Conservation (phyloP, 2,329 filamentous ascomycete genomes). For the Microcera coccophila region DNA sequence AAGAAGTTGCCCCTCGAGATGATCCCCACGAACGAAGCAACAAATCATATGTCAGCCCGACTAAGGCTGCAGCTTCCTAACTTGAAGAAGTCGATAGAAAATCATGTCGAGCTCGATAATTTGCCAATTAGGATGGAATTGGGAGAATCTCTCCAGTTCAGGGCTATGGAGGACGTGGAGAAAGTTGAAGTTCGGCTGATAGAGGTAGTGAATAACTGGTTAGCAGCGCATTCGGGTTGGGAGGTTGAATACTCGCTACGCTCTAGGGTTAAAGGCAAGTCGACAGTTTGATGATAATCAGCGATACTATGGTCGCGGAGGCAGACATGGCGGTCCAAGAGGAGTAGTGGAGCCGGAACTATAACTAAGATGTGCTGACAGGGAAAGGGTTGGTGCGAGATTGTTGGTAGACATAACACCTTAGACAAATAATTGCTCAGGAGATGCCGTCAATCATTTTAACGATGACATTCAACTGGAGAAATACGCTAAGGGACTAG, state of each 20-base stretch:
- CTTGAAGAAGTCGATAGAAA: slow-evolving; percentile 9
- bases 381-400: too few species aligned
- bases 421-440: too few species aligned
- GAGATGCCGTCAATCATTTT: too few species aligned
- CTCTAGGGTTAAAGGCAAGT: slow-evolving; percentile 27
- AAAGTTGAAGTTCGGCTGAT: slow-evolving; percentile 20
- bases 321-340: too few species aligned
- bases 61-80: slow-evolving; percentile 4
- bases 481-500: too few species aligned
- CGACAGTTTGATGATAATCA: slow-evolving; percentile 10
- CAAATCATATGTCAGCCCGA: slow-evolving; percentile 12
- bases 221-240: slow-evolving; percentile 2
- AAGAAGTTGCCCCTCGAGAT: slow-evolving; percentile 25
- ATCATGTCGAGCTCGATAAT: slow-evolving; percentile 8
- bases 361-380: too few species aligned
- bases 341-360: too few species aligned
- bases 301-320: too few species aligned
- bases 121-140: slow-evolving; percentile 4
- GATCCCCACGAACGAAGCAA: slow-evolving; percentile 17
- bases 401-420: too few species aligned
- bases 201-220: slow-evolving; percentile 21
- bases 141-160: slow-evolving; percentile 17
- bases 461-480: too few species aligned
- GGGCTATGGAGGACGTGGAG: slow-evolving; percentile 22
- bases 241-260: slow-evolving; percentile 26